phyloP scores from a whole-genome alignment of 495 filamentous ascomycete species.

The Aspergillus asperescens region DNA sequence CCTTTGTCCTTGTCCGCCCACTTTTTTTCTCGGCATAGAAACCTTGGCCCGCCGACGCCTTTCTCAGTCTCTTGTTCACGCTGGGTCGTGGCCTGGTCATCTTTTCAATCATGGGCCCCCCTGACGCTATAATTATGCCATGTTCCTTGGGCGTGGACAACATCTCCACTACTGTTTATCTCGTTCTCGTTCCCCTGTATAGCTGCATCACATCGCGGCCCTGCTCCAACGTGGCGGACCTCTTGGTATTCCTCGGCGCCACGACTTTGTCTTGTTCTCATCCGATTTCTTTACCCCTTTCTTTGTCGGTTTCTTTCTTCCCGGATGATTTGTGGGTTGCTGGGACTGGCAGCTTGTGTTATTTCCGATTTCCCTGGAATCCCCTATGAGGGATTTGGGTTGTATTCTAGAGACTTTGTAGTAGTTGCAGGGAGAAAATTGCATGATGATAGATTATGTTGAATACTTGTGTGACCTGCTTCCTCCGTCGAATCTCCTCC shows the following conservation, averaged over 20 bases:
- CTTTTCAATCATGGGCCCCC: conserved; percentile 6
- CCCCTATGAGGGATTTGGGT: conserved; percentile 3
- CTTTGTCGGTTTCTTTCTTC: neutral
- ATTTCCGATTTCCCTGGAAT: neutral
- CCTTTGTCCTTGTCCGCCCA: conserved; percentile 8
- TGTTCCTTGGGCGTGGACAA: conserved; percentile 10
- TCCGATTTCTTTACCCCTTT: conserved; percentile 7
- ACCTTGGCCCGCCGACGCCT: conserved; percentile 13
- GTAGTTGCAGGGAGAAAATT: conserved; percentile 11
- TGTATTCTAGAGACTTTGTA: conserved; percentile 17
- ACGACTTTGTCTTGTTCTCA: conserved; percentile 23
- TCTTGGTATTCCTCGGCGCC: conserved; percentile 38
- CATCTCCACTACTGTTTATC: conserved; percentile 26
- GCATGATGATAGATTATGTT: conserved; percentile 1
- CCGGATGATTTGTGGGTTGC: conserved; percentile 2
- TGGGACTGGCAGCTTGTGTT: conserved; percentile 9
- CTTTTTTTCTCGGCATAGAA: conserved; percentile 12
- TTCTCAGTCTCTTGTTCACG: conserved; percentile 17
- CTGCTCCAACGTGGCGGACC: conserved; percentile 20
- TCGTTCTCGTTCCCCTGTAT: conserved; percentile 21
- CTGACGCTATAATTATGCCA: conserved; percentile 8
- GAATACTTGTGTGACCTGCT: too few relatives aligned
- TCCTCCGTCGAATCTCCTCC: neutral
- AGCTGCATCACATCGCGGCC: conserved; percentile 27
- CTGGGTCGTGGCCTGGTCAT: conserved; percentile 22